phyloP scores from a whole-genome alignment of 345 rosid genomes.

The Rhodomyrtus tomentosa region DNA sequence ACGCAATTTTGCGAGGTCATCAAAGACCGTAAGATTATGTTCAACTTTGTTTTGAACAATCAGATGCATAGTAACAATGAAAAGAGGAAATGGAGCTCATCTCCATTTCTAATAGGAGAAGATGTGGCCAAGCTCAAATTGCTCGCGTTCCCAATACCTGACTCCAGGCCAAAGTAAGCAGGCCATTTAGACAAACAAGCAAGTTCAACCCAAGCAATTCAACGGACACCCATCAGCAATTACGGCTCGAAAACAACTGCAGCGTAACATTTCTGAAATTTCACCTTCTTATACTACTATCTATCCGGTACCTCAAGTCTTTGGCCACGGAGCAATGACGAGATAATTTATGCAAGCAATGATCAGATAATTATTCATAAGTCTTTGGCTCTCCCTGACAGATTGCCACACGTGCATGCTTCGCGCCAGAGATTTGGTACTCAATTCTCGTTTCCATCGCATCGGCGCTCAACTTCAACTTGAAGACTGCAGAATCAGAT shows the following conservation, averaged over 20 bases:
- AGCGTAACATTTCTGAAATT: neutral
- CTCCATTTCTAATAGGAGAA: neutral
- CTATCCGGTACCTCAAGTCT: too few relatives aligned
- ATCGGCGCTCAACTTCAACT: too few relatives aligned
- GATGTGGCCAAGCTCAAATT: neutral
- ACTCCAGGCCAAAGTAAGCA: neutral
- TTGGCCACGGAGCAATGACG: too few relatives aligned
- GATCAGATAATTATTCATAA: too few relatives aligned
- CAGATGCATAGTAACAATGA: neutral
- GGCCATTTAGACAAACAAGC: neutral
- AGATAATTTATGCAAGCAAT: too few relatives aligned
- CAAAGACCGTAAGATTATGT: neutral
- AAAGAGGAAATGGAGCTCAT: neutral
- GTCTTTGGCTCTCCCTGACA: too few relatives aligned
- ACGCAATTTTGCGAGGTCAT: neutral
- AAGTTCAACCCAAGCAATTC: neutral
- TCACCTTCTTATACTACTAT: neutral
- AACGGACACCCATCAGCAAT: neutral
- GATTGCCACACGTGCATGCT: too few relatives aligned
- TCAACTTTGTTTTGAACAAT: neutral
- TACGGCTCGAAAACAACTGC: conserved; percentile 8
- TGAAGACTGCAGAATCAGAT: too few relatives aligned
- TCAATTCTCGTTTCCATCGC: too few relatives aligned
- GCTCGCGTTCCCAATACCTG: neutral
- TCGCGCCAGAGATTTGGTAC: too few relatives aligned